Percentiles rank a stretch among this genome's conserved stretches.
Evolutionary conservation across 2,329 filamentous ascomycete species (phyloP).

Genomic region (Fusarium robinianum): DNA sequence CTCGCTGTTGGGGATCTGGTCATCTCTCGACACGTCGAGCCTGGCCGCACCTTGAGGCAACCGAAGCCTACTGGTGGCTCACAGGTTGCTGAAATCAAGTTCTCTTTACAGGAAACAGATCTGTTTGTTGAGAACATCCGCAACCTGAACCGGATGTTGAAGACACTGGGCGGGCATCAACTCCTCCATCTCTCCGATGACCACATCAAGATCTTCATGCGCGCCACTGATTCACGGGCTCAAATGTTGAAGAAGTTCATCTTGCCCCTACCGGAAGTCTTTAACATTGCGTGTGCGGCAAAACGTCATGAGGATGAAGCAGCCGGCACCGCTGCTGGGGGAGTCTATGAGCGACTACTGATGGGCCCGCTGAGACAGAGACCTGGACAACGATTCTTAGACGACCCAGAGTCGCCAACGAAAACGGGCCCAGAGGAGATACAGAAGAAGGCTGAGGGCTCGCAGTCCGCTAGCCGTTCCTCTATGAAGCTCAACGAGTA

Average conservation of each 20-base stretch:
- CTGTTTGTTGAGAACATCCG: conserved; percentile 51
- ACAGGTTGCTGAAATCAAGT: conserved; percentile 25
- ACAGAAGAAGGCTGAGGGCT: conserved; percentile 39
- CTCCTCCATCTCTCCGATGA: conserved; percentile 34
- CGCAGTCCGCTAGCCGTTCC: conserved; percentile 32
- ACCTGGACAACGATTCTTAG: conserved; percentile 38
- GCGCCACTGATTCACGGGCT: conserved; percentile 32
- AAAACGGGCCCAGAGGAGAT: conserved; percentile 32
- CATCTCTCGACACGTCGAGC: conserved; percentile 42
- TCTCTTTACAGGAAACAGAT: conserved; percentile 44
- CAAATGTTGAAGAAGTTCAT: conserved; percentile 43
- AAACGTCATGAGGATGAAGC: conserved; percentile 33
- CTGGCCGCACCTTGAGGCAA: conserved; percentile 32
- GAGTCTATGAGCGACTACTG: conserved; percentile 39
- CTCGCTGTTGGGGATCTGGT: conserved; percentile 49
- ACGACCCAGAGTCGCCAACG: conserved; percentile 36
- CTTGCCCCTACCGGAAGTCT: conserved; percentile 46
- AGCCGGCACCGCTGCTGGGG: conserved; percentile 29
- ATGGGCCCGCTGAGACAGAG: conserved; percentile 42
- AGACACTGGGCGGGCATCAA: conserved; percentile 39
- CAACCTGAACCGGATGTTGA: conserved; percentile 54
- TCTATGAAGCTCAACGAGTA: conserved; percentile 66
- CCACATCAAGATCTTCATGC: conserved; percentile 35
- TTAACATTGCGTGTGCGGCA: conserved; percentile 44
- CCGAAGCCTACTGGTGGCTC: conserved; percentile 34